Conservation (phyloP, 1,139 yeast species). For the Yamadazyma siamensis region DNA sequence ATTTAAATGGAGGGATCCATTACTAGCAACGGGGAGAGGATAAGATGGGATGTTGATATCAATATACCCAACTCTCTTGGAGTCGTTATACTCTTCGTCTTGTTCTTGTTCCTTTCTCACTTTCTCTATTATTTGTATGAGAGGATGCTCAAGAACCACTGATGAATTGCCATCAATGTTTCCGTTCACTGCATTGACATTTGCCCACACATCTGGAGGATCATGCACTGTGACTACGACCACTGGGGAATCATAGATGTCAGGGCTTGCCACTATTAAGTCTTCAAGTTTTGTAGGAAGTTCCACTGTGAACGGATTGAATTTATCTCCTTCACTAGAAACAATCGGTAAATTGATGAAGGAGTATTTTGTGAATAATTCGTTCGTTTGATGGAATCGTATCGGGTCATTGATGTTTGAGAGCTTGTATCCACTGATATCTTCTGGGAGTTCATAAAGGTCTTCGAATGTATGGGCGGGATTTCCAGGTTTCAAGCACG, state of each 20-base stretch:
- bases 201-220: constrained; percentile 92
- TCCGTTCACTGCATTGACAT: constrained; percentile 77
- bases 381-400: constrained; percentile 63
- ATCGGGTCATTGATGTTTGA: constrained; percentile 66
- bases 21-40: constrained; percentile 26
- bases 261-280: constrained; percentile 73
- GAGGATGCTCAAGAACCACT: constrained; percentile 51
- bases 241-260: constrained; percentile 60
- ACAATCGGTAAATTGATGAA: constrained; percentile 72
- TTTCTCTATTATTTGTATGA: constrained; percentile 34
- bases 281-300: constrained; percentile 56
- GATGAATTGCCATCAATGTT: constrained; percentile 70
- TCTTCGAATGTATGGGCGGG: constrained; percentile 39
- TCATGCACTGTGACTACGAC: constrained; percentile 78
- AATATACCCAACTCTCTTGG: constrained; percentile 68
- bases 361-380: constrained; percentile 50
- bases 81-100: constrained; percentile 43
- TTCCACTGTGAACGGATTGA: constrained; percentile 36
- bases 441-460: constrained; percentile 31
- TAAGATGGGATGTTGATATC: constrained; percentile 75
- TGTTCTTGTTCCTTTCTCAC: constrained; percentile 25
- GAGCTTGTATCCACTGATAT: constrained; percentile 30
- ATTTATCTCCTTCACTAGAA: constrained; percentile 22
- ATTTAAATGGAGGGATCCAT: constrained; percentile 19
- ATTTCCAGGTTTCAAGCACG: constrained; percentile 72